A percentile compares a stretch with the other conserved stretches of the same genome.
Evolutionary conservation across 345 rosid species (phyloP).

Genomic region (Salix suchowensis): DNA sequence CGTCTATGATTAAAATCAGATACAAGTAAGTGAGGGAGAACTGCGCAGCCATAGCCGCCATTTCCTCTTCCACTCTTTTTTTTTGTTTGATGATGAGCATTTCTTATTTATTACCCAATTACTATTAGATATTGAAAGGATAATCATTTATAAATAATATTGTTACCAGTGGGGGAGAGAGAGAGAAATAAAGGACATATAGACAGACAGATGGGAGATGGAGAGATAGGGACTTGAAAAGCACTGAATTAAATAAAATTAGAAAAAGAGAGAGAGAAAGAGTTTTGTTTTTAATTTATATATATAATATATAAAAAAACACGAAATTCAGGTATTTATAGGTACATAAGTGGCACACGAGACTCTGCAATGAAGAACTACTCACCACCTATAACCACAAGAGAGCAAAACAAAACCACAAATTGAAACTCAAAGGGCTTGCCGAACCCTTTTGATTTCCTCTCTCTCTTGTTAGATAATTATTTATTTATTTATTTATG

Average conservation of each 20-base stretch:
- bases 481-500: neutral
- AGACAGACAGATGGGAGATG: neutral
- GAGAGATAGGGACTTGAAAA: slow-evolving; percentile 21
- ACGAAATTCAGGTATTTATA: slow-evolving; percentile 31
- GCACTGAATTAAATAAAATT: slow-evolving; percentile 13
- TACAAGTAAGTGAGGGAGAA: neutral
- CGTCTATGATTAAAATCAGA: neutral
- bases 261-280: neutral
- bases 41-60: slow-evolving; percentile 79
- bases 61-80: slow-evolving; percentile 22
- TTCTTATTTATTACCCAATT: neutral
- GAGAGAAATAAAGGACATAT: slow-evolving; percentile 4
- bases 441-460: neutral
- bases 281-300: too few relatives aligned
- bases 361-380: slow-evolving; percentile 20
- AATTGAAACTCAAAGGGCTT: neutral
- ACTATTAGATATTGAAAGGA: neutral
- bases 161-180: neutral
- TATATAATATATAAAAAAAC: neutral
- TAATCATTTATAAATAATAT: slow-evolving; percentile 3
- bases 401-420: neutral
- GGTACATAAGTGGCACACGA: slow-evolving; percentile 3
- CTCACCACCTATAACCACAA: neutral
- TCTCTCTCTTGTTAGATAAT: too few relatives aligned
- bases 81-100: slow-evolving; percentile 1